Percentiles rank a stretch among this genome's conserved stretches.
Evolutionary conservation across 768 basidiomycete genomes (phyloP).

Genomic region (Rubroboletus pulcherrimus): DNA sequence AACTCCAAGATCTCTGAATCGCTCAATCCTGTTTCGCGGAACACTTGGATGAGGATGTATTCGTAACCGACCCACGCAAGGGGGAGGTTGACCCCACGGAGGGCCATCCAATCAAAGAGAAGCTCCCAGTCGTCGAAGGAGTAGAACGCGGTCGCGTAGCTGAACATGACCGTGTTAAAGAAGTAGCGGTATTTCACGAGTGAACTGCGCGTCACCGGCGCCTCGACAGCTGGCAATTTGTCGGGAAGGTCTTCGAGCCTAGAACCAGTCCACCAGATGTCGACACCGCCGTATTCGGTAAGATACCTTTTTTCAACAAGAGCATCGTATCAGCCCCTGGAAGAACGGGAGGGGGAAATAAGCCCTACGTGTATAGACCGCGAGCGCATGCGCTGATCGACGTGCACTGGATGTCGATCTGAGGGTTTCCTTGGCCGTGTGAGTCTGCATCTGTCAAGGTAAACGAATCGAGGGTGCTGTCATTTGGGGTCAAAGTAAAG

Average conservation of each 20-base stretch:
- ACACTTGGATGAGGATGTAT: constrained; percentile 33
- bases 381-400: constrained; percentile 37
- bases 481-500: constrained; percentile 26
- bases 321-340: neutral
- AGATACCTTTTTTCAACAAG: constrained; percentile 27
- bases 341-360: neutral
- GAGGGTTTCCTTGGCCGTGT: constrained; percentile 4
- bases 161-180: constrained; percentile 43
- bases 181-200: constrained; percentile 40
- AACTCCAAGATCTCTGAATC: constrained; percentile 35
- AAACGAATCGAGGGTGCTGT: constrained; percentile 29
- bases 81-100: constrained; percentile 40
- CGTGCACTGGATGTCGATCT: constrained; percentile 32
- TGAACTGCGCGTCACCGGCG: constrained; percentile 29
- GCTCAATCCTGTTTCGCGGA: constrained; percentile 36
- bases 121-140: constrained; percentile 37
- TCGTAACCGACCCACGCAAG: constrained; percentile 43
- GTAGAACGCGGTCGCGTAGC: constrained; percentile 40
- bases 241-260: constrained; percentile 32
- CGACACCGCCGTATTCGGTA: constrained; percentile 35
- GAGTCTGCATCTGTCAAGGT: constrained; percentile 27
- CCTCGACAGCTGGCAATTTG: constrained; percentile 30
- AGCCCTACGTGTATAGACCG: constrained; percentile 36
- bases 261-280: constrained; percentile 44
- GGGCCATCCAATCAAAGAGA: constrained; percentile 41